Evolutionary conservation across 441 rosid genomes (phyloP).

Genomic region (Populus tomentosa): DNA sequence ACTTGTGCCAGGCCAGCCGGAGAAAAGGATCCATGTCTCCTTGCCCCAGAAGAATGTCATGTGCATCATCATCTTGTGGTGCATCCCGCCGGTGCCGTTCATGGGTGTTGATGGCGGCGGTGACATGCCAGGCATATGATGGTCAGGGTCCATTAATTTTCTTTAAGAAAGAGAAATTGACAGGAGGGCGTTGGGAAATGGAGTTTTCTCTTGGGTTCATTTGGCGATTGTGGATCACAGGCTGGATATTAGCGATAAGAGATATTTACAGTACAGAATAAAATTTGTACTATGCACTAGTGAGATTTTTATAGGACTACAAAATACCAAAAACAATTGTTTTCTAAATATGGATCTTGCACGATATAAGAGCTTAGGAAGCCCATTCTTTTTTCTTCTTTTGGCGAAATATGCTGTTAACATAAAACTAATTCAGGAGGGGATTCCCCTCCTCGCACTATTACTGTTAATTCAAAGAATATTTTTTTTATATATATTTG

Average conservation of each 20-base stretch:
- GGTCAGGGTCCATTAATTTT: conserved; percentile 11
- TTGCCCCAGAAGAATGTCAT: conserved; percentile 64
- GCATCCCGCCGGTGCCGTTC: conserved; percentile 8
- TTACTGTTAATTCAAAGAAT: no score
- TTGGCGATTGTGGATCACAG: background rate
- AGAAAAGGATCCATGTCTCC: conserved; percentile 42
- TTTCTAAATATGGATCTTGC: no score
- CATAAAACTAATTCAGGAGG: no score
- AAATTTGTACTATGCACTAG: background rate
- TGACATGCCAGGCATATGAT: conserved; percentile 23
- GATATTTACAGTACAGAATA: background rate
- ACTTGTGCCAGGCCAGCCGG: conserved; percentile 52
- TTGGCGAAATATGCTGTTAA: no score
- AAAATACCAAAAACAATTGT: no score
- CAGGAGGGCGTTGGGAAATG: background rate
- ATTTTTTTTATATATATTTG: no score
- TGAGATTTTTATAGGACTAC: background rate
- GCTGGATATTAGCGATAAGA: background rate
- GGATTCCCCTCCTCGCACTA: no score
- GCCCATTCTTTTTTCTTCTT: no score
- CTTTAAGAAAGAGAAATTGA: background rate
- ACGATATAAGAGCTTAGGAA: no score
- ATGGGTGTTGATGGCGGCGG: conserved; percentile 18
- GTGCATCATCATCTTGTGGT: conserved; percentile 39
- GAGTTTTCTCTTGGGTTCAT: background rate